phyloP scores from a whole-genome alignment of 345 rosid species.

The Eucalyptus lansdowneana region DNA sequence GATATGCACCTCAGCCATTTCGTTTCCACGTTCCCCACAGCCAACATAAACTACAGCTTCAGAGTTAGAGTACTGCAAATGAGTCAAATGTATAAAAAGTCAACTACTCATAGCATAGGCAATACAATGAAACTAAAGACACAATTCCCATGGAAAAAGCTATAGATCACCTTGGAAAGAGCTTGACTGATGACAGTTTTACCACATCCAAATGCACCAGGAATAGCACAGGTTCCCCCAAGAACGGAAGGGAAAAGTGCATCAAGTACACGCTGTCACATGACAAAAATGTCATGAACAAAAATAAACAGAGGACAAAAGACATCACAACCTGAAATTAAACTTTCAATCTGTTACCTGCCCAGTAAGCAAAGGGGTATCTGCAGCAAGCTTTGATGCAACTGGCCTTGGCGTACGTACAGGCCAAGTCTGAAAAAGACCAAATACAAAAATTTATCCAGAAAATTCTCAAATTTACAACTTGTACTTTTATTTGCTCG shows the following conservation, averaged over 20 bases:
- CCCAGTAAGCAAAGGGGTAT: conserved; percentile 94
- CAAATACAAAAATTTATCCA: neutral
- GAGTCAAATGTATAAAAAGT: neutral
- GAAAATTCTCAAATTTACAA: neutral
- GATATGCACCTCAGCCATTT: conserved; percentile 89
- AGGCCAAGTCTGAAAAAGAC: conserved; percentile 76
- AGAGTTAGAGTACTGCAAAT: conserved; percentile 87
- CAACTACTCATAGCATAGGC: neutral
- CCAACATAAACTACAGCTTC: conserved; percentile 99
- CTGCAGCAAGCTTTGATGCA: conserved; percentile 98
- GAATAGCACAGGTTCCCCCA: conserved; percentile 99
- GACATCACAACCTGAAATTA: neutral
- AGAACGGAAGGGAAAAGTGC: conserved; percentile 99
- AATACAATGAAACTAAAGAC: neutral
- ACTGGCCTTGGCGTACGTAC: conserved; percentile 99
- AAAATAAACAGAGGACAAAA: neutral
- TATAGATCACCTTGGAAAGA: conserved; percentile 74
- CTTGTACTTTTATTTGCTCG: neutral
- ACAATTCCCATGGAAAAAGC: neutral
- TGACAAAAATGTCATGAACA: neutral
- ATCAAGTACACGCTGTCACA: conserved; percentile 92
- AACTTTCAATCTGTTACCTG: conserved; percentile 40
- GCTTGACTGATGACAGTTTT: conserved; percentile 99
- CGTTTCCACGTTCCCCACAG: conserved; percentile 99
- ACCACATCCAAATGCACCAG: conserved; percentile 99